Evolutionary conservation across 2,329 filamentous ascomycete species (phyloP).

Genomic region (Bertia moriformis): DNA sequence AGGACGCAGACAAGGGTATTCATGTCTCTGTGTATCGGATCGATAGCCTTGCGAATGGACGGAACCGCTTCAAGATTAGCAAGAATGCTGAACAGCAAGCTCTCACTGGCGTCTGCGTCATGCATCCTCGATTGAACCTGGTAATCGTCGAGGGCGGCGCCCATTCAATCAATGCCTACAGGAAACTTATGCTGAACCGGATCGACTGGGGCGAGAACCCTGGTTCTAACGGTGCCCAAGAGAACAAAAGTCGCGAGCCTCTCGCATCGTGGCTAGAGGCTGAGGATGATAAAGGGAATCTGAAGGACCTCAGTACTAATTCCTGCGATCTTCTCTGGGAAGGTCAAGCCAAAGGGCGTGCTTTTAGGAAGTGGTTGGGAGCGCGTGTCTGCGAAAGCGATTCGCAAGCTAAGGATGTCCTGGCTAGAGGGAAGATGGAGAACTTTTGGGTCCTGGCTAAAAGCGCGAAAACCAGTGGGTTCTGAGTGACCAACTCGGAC

Average conservation of each 20-base stretch:
- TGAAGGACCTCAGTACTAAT: slow-evolving; percentile 73
- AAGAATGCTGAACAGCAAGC: slow-evolving; percentile 82
- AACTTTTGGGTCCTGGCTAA: slow-evolving; percentile 90
- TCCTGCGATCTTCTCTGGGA: slow-evolving; percentile 78
- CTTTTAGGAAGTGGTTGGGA: slow-evolving; percentile 69
- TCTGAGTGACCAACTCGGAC: not conserved
- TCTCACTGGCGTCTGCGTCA: slow-evolving; percentile 78
- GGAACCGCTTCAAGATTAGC: slow-evolving; percentile 84
- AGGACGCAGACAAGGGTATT: slow-evolving; percentile 76
- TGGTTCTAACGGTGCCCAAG: slow-evolving; percentile 46
- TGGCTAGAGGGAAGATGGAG: slow-evolving; percentile 76
- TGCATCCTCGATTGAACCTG: slow-evolving; percentile 78
- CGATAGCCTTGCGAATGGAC: slow-evolving; percentile 74
- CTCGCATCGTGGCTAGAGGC: slow-evolving; percentile 5
- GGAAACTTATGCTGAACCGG: slow-evolving; percentile 83
- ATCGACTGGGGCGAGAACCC: slow-evolving; percentile 91
- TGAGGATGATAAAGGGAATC: slow-evolving; percentile 58
- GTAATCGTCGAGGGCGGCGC: slow-evolving; percentile 84
- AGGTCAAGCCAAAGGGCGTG: slow-evolving; percentile 67
- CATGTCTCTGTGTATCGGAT: slow-evolving; percentile 81
- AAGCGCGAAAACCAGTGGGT: slow-evolving; percentile 16
- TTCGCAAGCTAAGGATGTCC: slow-evolving; percentile 66
- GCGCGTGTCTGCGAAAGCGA: slow-evolving; percentile 89
- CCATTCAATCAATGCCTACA: slow-evolving; percentile 71
- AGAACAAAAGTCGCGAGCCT: slow-evolving; percentile 43